A percentile compares a stretch with the other conserved stretches of the same genome.
phyloP scores from a whole-genome alignment of 257 asterid species.

The Scutellaria baicalensis region DNA sequence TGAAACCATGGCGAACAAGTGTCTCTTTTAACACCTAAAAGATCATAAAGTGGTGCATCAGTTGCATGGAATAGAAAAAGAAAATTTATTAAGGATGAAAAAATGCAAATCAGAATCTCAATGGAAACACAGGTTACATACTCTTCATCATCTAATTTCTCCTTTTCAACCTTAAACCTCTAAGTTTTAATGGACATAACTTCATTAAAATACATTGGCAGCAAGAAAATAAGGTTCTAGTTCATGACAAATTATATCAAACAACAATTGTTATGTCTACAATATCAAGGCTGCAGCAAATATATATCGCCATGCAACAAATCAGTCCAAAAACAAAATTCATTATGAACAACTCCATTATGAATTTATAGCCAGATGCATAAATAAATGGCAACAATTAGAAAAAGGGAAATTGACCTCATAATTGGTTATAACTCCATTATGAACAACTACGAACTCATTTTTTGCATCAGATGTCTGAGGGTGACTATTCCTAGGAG shows the following conservation, averaged over 20 bases:
- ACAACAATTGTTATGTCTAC: neutral
- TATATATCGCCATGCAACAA: neutral
- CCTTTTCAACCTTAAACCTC: neutral
- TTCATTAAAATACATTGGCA: neutral
- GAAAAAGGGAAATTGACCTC: conserved; percentile 46
- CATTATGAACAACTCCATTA: too few species aligned
- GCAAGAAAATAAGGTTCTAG: neutral
- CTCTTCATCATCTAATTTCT: neutral
- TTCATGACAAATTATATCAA: neutral
- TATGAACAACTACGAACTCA: conserved; percentile 90
- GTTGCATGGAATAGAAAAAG: neutral
- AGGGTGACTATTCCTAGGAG: conserved; percentile 98
- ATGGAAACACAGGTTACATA: neutral
- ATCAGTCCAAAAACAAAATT: neutral
- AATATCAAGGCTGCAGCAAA: neutral
- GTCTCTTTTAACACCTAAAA: conserved; percentile 83
- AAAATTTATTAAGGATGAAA: neutral
- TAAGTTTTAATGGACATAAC: neutral
- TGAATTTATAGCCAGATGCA: neutral
- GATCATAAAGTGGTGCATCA: neutral
- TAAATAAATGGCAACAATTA: neutral
- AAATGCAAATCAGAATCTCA: neutral
- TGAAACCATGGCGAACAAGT: conserved; percentile 87
- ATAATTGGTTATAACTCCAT: conserved; percentile 92
- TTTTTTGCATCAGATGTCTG: conserved; percentile 77